Conservation (phyloP, 2,329 filamentous ascomycete species). For the Sarocladiaceae sp. region DNA sequence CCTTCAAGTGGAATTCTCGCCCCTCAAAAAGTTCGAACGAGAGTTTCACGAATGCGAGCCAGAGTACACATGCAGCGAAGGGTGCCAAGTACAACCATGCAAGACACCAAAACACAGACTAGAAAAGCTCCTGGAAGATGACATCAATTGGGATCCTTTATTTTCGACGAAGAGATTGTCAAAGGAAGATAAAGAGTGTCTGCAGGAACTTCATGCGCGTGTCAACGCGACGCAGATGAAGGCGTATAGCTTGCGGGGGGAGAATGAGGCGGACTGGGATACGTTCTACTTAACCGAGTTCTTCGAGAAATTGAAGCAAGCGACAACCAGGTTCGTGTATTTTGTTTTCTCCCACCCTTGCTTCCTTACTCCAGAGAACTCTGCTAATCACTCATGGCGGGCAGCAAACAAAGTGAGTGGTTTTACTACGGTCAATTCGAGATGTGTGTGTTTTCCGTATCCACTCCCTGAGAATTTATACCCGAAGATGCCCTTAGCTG, state of each 20-base stretch:
- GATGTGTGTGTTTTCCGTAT: not conserved
- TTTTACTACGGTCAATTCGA: not conserved
- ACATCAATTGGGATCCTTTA: not conserved
- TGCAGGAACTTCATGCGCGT: not conserved
- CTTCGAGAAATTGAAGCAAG: not conserved
- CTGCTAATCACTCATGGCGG: not conserved
- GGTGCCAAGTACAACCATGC: not conserved
- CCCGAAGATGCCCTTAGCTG: not conserved
- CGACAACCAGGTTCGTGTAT: not conserved
- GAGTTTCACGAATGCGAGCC: constrained; percentile 5
- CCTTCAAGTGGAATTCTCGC: not conserved
- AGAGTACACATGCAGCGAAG: not conserved
- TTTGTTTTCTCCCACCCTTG: not conserved
- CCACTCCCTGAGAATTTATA: not conserved
- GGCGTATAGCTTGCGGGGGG: not conserved
- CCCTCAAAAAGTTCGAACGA: not conserved
- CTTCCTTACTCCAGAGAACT: not conserved
- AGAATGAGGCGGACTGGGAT: not conserved
- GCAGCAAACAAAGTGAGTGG: not conserved
- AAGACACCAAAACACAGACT: not conserved
- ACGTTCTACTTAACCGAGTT: not conserved
- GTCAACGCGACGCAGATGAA: not conserved
- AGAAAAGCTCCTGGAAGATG: not conserved
- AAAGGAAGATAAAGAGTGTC: not conserved
- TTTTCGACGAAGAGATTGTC: not conserved